phyloP scores from a whole-genome alignment of 495 filamentous ascomycete species.

The Amphirosellinia nigrospora region DNA sequence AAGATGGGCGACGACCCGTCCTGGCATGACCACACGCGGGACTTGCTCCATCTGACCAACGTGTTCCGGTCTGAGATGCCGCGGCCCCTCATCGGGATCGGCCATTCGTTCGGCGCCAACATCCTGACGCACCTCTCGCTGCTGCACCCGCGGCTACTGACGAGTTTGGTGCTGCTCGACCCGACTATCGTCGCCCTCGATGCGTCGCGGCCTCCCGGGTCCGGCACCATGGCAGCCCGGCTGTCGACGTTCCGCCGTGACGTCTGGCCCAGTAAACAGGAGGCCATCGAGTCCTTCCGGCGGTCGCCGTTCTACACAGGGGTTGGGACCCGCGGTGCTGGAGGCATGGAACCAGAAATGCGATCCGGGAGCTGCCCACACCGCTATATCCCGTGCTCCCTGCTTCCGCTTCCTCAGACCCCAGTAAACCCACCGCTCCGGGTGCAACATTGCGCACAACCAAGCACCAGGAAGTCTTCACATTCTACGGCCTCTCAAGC shows the following conservation, averaged over 20 bases:
- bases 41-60: slow-evolving; percentile 88
- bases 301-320: slow-evolving; percentile 68
- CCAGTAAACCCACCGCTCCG: slow-evolving; percentile 22
- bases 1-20: slow-evolving; percentile 79
- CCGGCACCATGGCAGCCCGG: slow-evolving; percentile 49
- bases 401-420: neutral
- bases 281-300: slow-evolving; percentile 65
- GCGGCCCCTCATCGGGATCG: slow-evolving; percentile 85
- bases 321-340: slow-evolving; percentile 77
- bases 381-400: slow-evolving; percentile 53
- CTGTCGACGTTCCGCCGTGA: slow-evolving; percentile 70
- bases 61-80: slow-evolving; percentile 82
- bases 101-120: slow-evolving; percentile 87
- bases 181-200: slow-evolving; percentile 70
- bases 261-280: slow-evolving; percentile 70
- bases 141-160: slow-evolving; percentile 82
- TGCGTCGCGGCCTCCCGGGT: slow-evolving; percentile 39
- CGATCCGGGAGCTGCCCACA: slow-evolving; percentile 69
- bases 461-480: slow-evolving; percentile 67
- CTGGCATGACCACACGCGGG: slow-evolving; percentile 88
- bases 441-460: slow-evolving; percentile 64
- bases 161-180: slow-evolving; percentile 78
- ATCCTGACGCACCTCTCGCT: slow-evolving; percentile 68
- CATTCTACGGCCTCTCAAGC: slow-evolving; percentile 52
- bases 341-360: slow-evolving; percentile 68